Conservation (phyloP, 345 rosid species). For the Eucalyptus sp. region DNA sequence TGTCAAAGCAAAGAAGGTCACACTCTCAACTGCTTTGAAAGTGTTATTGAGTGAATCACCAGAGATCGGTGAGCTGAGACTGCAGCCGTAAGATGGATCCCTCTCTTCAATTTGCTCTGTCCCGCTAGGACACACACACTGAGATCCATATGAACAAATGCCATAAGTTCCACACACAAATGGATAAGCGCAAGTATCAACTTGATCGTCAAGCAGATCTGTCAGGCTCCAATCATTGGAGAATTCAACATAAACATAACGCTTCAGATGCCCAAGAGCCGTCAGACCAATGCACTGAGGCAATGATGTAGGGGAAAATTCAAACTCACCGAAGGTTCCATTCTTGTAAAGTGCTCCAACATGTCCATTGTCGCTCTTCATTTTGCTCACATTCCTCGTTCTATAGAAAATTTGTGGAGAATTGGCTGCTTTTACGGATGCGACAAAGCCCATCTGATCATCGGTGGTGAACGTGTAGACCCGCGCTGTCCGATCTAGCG, state of each 20-base stretch:
- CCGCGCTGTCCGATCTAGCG: rapidly evolving
- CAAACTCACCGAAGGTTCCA: not conserved
- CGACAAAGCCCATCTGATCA: not conserved
- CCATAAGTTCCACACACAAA: not conserved
- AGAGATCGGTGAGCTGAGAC: not conserved
- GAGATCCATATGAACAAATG: rapidly evolving
- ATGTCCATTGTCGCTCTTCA: not conserved
- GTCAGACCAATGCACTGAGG: too few species aligned
- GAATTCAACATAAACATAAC: rapidly evolving
- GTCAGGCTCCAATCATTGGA: not conserved
- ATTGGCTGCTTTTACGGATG: not conserved
- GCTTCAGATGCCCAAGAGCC: too few species aligned
- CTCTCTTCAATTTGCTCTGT: not conserved
- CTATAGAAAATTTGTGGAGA: not conserved
- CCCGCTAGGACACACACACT: not conserved
- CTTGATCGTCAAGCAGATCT: not conserved
- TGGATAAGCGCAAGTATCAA: not conserved
- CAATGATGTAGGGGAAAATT: not conserved
- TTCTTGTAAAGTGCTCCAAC: not conserved
- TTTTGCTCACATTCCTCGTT: rapidly evolving
- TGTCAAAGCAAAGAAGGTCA: not conserved
- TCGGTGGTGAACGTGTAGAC: not conserved
- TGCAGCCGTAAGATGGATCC: rapidly evolving
- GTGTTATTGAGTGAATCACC: not conserved
- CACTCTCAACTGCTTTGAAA: rapidly evolving